Evolutionary conservation across 2,329 filamentous ascomycete species (phyloP).

Genomic region (Pseudogymnoascus sp.): DNA sequence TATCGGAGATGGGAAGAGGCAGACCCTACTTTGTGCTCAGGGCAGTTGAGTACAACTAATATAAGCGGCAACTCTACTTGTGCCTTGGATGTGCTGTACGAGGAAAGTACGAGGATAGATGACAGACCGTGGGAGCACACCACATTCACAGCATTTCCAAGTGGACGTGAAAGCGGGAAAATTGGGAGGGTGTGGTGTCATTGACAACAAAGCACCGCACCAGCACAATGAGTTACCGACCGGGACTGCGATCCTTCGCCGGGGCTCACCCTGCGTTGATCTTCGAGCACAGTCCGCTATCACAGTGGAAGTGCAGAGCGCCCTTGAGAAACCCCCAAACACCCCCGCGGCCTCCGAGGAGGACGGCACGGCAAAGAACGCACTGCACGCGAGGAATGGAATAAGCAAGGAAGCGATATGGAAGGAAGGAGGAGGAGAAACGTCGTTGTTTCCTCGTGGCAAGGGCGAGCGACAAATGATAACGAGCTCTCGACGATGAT

Average conservation of each 20-base stretch:
- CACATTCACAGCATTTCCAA: neutral
- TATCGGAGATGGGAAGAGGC: neutral
- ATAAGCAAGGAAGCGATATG: constrained; percentile 8
- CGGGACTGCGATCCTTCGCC: neutral
- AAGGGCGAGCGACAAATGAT: constrained; percentile 2
- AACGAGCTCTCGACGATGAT: neutral
- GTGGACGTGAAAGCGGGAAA: neutral
- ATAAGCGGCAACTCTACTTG: neutral
- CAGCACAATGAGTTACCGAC: neutral
- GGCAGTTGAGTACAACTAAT: neutral
- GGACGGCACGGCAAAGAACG: neutral
- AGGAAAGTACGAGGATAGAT: neutral
- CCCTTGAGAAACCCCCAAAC: neutral
- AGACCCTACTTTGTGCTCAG: neutral
- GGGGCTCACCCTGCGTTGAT: constrained; percentile 9
- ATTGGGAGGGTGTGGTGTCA: neutral
- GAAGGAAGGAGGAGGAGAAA: neutral
- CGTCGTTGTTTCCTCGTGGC: neutral
- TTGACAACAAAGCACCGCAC: neutral
- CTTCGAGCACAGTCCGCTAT: neutral
- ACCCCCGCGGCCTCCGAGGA: neutral
- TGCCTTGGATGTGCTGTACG: neutral
- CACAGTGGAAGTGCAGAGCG: neutral
- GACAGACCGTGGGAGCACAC: neutral
- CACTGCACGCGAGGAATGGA: neutral